These are phyloP conservation scores for Prorocentrum cordatum DNA, from an alignment of 169 alveolate species.

Conservation along the genomic window DNA sequence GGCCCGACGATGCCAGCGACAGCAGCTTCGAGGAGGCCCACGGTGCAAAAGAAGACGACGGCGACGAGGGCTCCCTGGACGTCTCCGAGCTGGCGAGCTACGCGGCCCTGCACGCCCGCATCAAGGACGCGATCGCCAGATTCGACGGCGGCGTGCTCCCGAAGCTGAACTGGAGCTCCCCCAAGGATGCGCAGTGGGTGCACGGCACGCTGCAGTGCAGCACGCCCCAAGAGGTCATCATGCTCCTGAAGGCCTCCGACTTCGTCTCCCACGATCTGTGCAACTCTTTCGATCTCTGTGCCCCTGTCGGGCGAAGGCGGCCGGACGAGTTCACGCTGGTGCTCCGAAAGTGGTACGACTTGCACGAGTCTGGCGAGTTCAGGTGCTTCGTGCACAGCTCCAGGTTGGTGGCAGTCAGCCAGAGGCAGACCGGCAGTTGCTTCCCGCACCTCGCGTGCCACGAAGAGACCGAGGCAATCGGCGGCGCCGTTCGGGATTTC, in stretches of 20 bases:
- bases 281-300: constrained; percentile 26
- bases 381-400: not conserved
- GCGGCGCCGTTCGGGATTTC: not conserved
- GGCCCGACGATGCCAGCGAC: constrained; percentile 4
- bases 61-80: not conserved
- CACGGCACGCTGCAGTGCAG: constrained; percentile 19
- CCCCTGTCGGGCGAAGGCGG: not conserved
- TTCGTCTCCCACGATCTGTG: constrained; percentile 40
- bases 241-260: constrained; percentile 39
- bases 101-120: not conserved
- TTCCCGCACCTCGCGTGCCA: not conserved
- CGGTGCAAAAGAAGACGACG: not conserved
- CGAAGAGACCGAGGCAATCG: not conserved
- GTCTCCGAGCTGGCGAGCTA: constrained; percentile 1
- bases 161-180: constrained; percentile 50
- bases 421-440: constrained; percentile 12
- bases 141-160: constrained; percentile 27
- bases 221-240: constrained; percentile 3
- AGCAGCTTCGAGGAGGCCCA: not conserved
- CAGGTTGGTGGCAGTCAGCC: not conserved
- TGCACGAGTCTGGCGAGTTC: constrained; percentile 40
- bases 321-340: constrained; percentile 30
- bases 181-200: constrained; percentile 44
- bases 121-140: too few species aligned
- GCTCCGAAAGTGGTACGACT: constrained; percentile 18